Percentiles rank a stretch among this genome's conserved stretches.
phyloP scores from a whole-genome alignment of 2,329 filamentous ascomycete species.

The Apiospora pterosperma region DNA sequence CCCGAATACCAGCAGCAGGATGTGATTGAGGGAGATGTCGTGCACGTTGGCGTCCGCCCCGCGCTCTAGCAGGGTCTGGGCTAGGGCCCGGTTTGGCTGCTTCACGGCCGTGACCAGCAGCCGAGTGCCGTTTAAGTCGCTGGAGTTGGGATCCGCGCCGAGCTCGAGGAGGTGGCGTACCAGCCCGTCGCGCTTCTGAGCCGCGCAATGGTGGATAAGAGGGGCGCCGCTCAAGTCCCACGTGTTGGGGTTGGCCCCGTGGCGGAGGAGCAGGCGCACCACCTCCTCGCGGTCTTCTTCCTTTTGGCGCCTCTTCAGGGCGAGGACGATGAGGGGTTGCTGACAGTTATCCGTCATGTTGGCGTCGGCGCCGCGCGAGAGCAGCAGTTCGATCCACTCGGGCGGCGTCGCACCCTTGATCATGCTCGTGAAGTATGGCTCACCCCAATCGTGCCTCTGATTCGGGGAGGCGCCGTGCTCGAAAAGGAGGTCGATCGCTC shows the following conservation, averaged over 20 bases:
- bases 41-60: slow-evolving; percentile 12
- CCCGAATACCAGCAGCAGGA: slow-evolving; percentile 21
- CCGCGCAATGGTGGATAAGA: slow-evolving; percentile 4
- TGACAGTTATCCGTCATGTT: slow-evolving; percentile 25
- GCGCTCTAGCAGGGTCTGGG: slow-evolving; percentile 11
- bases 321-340: slow-evolving; percentile 24
- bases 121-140: slow-evolving; percentile 3
- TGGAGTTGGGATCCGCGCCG: slow-evolving; percentile 3
- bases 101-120: slow-evolving; percentile 3
- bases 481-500: slow-evolving; percentile 24
- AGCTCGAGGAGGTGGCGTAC: neutral
- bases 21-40: slow-evolving; percentile 9
- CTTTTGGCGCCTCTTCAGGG: neutral
- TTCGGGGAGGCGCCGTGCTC: slow-evolving; percentile 20
- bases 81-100: neutral
- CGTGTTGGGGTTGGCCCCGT: slow-evolving; percentile 6
- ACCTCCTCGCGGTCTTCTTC: slow-evolving; percentile 8
- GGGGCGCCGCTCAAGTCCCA: slow-evolving; percentile 1
- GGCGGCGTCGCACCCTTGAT: slow-evolving; percentile 7
- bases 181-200: neutral
- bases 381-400: slow-evolving; percentile 11
- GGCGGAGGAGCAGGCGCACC: slow-evolving; percentile 4
- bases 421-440: slow-evolving; percentile 14
- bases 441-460: slow-evolving; percentile 17
- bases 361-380: slow-evolving; percentile 21